These are phyloP conservation scores for Bipolaris victoriae DNA, from an alignment of 2,329 filamentous ascomycete genomes.

Conservation along the genomic window DNA sequence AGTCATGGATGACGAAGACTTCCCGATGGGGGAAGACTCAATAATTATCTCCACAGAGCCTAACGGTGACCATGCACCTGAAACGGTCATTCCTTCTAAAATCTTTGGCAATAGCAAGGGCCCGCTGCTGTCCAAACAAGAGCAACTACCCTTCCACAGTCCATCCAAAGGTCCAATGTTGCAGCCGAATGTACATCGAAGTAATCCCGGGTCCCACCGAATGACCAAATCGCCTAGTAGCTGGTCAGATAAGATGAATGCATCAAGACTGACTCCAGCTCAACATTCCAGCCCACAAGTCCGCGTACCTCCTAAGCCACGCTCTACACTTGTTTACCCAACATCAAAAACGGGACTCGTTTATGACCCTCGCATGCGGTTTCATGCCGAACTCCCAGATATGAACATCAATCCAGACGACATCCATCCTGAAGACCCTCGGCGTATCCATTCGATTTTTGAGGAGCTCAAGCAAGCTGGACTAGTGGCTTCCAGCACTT, in stretches of 20 bases:
- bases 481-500: constrained; percentile 69
- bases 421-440: constrained; percentile 91
- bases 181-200: constrained; percentile 12
- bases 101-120: constrained; percentile 29
- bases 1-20: constrained; percentile 39
- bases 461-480: constrained; percentile 83
- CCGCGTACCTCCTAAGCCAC: constrained; percentile 41
- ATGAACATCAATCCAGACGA: constrained; percentile 61
- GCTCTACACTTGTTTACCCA: constrained; percentile 43
- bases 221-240: constrained; percentile 19
- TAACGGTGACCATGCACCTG: constrained; percentile 33
- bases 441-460: constrained; percentile 92
- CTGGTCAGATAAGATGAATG: constrained; percentile 35
- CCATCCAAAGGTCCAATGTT: constrained; percentile 19
- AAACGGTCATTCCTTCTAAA: constrained; percentile 40
- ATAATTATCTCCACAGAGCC: constrained; percentile 41
- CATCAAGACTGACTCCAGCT: constrained; percentile 20
- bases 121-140: constrained; percentile 25
- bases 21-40: constrained; percentile 40
- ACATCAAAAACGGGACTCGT: constrained; percentile 54
- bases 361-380: constrained; percentile 95
- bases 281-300: constrained; percentile 33
- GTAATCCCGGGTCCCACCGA: constrained; percentile 11
- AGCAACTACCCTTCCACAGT: constrained; percentile 38
- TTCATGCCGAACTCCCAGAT: constrained; percentile 76